phyloP scores from a whole-genome alignment of 1,284 basidiomycete genomes.

The Cryptococcus sp. region DNA sequence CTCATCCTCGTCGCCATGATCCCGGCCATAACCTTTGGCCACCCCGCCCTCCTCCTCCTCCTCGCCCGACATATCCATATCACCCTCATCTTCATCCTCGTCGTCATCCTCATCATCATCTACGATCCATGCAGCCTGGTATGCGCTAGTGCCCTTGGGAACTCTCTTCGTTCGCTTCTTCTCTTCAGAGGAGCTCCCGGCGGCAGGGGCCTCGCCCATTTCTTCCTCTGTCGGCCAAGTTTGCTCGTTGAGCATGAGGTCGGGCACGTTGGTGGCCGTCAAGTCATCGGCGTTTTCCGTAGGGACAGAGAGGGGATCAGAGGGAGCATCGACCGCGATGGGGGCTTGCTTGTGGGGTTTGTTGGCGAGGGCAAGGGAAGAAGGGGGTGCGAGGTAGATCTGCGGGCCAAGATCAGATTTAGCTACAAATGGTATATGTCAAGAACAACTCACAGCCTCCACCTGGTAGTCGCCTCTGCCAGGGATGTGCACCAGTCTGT shows the following conservation, averaged over 20 bases:
- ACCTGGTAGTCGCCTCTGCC: constrained; percentile 87
- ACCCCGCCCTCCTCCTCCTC: constrained; percentile 34
- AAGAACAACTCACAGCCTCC: background rate
- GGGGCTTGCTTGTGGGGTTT: constrained; percentile 26
- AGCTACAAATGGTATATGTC: background rate
- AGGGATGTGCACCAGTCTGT: constrained; percentile 84
- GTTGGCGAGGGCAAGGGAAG: constrained; percentile 28
- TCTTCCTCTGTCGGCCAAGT: constrained; percentile 99
- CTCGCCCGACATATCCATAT: constrained; percentile 28
- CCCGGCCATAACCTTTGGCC: constrained; percentile 37
- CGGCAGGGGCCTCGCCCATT: constrained; percentile 58
- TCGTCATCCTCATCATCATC: constrained; percentile 56
- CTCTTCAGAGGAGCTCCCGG: constrained; percentile 52
- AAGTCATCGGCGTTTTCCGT: constrained; percentile 78
- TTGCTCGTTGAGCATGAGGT: constrained; percentile 89
- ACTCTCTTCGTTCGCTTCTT: constrained; percentile 60
- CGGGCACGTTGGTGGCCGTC: constrained; percentile 79
- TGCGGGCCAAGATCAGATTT: constrained; percentile 3
- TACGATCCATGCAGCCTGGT: constrained; percentile 88
- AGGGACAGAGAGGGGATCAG: constrained; percentile 48
- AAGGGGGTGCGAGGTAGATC: constrained; percentile 35
- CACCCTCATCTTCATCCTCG: constrained; percentile 47
- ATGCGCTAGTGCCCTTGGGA: constrained; percentile 86
- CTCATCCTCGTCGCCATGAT: constrained; percentile 31
- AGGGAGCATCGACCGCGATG: constrained; percentile 31